A percentile compares a stretch with the other conserved stretches of the same genome.
Conservation (phyloP, 306 rosid species). For the Vigna angularis region DNA sequence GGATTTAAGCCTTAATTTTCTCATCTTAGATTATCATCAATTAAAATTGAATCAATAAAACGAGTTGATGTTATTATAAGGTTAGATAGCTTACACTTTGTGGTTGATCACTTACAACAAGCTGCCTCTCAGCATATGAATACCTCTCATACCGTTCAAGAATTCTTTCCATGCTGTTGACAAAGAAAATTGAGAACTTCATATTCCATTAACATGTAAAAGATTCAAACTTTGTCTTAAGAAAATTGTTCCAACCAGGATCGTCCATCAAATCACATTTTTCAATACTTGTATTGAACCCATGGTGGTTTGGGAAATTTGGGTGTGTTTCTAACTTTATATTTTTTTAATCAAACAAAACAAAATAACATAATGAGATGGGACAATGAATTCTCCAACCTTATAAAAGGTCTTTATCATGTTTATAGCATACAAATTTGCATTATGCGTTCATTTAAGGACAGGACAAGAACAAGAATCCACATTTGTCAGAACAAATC, state of each 20-base stretch:
- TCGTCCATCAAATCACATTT: not conserved
- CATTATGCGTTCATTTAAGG: not conserved
- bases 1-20: no score
- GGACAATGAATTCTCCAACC: not conserved
- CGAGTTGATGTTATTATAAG: not conserved
- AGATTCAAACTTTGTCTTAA: no score
- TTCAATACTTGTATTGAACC: not conserved
- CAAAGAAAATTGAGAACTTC: not conserved
- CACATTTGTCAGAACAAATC: not conserved
- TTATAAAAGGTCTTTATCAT: not conserved
- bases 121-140: constrained; percentile 72
- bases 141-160: constrained; percentile 86
- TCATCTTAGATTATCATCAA: not conserved
- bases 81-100: constrained; percentile 49
- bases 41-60: not conserved
- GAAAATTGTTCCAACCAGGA: not conserved
- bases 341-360: not conserved
- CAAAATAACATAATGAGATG: not conserved
- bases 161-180: constrained; percentile 78
- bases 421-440: not conserved
- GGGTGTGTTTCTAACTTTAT: not conserved
- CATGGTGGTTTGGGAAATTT: not conserved
- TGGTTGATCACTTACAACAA: constrained; percentile 51
- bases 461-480: constrained; percentile 18
- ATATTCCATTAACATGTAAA: no score